Evolutionary conservation across 2,329 filamentous ascomycete genomes (phyloP), one percentile per base, ranked within the genome.

Genomic region (Trichoderma simmonsii): DNA sequence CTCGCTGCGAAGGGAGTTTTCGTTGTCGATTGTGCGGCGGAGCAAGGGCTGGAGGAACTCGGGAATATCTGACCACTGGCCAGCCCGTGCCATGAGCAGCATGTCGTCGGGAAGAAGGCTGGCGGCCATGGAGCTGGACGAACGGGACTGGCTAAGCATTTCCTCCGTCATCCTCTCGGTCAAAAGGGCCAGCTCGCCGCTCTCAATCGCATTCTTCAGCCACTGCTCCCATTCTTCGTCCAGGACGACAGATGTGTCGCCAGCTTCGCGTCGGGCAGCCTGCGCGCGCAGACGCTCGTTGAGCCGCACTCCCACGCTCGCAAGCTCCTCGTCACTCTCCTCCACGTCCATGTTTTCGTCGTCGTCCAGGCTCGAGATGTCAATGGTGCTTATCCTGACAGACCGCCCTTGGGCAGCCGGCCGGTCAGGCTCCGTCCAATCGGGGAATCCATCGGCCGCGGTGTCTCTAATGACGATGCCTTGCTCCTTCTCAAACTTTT

Each of bases 161-260:
- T 80, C 76, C 75, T 78, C 67, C 75, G 76, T 73, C 81, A 84
- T 83, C 68, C 85, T 82, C 60, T 85, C 83, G 5, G 83, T 81
- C 30, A 87, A 77, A 64, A 84, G 83, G 21, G 85, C 82, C 48
- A 90, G 81, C 70, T 87, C 83, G 72, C 90, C 90, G 6, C 87
- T 85, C 77, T 93, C 91, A 63, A 91, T 87, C 57, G 88, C 90
- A 76, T 90, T 89, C 80, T 93, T 93, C 73, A 93, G 83, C 88
- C 90, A 93, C 79, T 92, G 90, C 79, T 93, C 91, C 90, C 90
- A 93, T 76, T 91, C 90, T 74, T 91, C 90, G 77, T 93, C 91
- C 75, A 93, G 85, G 30, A 88, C 85, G 61, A 87, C 85, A 18
- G 86, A 85, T 34, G 81, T 81, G 74, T 90, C 87, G 57, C 89